Evolutionary conservation across 73 alveolate species (phyloP).

Genomic region (Halteria grandinella): DNA sequence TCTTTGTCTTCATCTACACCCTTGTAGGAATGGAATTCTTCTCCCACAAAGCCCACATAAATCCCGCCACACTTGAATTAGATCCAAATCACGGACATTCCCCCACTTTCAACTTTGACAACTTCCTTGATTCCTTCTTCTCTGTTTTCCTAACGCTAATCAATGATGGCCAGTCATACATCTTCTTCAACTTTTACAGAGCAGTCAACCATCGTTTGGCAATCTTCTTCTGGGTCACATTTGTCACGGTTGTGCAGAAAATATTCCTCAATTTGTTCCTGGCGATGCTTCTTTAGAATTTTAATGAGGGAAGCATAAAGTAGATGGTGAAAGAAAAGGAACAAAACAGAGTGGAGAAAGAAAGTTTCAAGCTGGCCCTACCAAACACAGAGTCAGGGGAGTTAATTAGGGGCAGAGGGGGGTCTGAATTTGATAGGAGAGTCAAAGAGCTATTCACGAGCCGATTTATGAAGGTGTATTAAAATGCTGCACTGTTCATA

Average conservation of each 20-base stretch:
- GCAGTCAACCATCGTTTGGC: constrained; percentile 9
- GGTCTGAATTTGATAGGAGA: too few species aligned
- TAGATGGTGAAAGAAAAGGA: not conserved
- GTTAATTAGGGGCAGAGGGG: too few species aligned
- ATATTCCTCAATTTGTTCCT: constrained; percentile 60
- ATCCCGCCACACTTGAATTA: not conserved
- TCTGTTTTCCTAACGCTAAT: constrained; percentile 54
- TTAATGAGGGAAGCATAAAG: too few species aligned
- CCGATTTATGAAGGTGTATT: too few species aligned
- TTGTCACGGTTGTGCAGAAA: constrained; percentile 44
- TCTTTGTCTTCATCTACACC: constrained; percentile 54
- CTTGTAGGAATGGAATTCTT: constrained; percentile 73
- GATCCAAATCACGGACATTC: constrained; percentile 14
- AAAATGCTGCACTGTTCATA: too few species aligned
- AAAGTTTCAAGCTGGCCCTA: too few species aligned
- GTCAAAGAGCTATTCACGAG: too few species aligned
- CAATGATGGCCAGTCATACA: constrained; percentile 56
- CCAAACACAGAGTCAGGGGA: too few species aligned
- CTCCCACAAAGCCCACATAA: constrained; percentile 18
- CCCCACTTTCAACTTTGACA: constrained; percentile 59
- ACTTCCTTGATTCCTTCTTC: constrained; percentile 19
- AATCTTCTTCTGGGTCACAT: constrained; percentile 39
- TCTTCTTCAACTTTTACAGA: constrained; percentile 19
- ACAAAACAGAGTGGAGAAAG: too few species aligned
- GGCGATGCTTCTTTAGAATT: constrained; percentile 70